Percentiles rank a stretch among this genome's conserved stretches.
phyloP scores from a whole-genome alignment of 2,329 filamentous ascomycete genomes.

The Phyllosticta ampelicida region DNA sequence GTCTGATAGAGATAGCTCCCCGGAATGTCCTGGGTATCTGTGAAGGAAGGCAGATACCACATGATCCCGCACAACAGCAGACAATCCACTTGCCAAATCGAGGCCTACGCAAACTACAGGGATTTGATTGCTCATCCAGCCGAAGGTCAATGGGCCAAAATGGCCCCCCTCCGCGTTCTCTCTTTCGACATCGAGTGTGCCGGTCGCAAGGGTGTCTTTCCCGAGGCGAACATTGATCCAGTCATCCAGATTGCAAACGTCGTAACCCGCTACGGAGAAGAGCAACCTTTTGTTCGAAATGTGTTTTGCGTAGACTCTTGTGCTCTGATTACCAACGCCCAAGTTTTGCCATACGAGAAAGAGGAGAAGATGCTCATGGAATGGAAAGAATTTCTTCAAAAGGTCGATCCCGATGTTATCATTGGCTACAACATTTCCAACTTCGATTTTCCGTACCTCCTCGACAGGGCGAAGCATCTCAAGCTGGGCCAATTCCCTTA shows the following conservation, averaged over 20 bases:
- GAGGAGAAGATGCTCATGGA: constrained; percentile 86
- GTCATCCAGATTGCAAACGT: constrained; percentile 98
- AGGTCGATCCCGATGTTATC: constrained; percentile 91
- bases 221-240: constrained; percentile 80
- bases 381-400: constrained; percentile 82
- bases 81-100: constrained; percentile 93
- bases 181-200: constrained; percentile 99
- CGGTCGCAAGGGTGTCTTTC: constrained; percentile 93
- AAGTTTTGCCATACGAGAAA: constrained; percentile 70
- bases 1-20: constrained; percentile 47
- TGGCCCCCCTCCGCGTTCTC: constrained; percentile 83
- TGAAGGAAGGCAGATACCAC: constrained; percentile 60
- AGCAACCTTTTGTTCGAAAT: constrained; percentile 90
- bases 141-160: constrained; percentile 93
- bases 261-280: constrained; percentile 87
- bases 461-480: constrained; percentile 77
- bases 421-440: constrained; percentile 99
- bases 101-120: constrained; percentile 71
- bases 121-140: constrained; percentile 80
- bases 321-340: constrained; percentile 87
- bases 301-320: constrained; percentile 93
- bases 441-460: constrained; percentile 94
- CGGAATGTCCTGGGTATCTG: constrained; percentile 97
- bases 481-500: constrained; percentile 73
- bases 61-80: constrained; percentile 55